Conservation (phyloP, 441 rosid species). For the Gossypium trilobum region DNA sequence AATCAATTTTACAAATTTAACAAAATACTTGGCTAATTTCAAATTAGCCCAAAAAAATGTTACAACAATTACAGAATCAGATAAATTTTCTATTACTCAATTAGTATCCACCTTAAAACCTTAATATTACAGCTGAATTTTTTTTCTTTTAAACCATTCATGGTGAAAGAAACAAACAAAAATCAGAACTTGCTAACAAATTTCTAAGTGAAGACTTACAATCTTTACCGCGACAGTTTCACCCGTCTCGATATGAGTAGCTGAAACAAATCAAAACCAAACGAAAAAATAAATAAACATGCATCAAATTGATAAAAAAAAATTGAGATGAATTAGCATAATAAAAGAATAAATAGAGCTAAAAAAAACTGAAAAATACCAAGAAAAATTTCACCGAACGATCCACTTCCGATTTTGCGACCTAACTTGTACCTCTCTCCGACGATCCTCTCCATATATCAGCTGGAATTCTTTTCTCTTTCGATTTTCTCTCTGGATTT, state of each 20-base stretch:
- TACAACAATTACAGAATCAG: neutral
- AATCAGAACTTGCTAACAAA: neutral
- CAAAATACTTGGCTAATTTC: neutral
- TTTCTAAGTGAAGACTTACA: constrained; percentile 20
- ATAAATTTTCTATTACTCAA: neutral
- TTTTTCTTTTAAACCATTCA: neutral
- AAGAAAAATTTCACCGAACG: constrained; percentile 42
- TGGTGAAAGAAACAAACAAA: neutral
- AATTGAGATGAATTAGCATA: neutral
- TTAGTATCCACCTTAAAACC: neutral
- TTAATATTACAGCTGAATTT: neutral
- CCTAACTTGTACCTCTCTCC: constrained; percentile 33
- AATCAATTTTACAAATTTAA: neutral
- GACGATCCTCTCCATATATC: constrained; percentile 30
- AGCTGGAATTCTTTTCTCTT: neutral
- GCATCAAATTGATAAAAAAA: neutral
- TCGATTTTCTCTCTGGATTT: neutral
- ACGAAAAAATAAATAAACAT: neutral
- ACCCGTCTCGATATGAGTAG: constrained; percentile 26
- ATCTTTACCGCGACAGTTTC: constrained; percentile 35
- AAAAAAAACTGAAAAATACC: constrained; percentile 16
- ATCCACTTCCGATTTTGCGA: constrained; percentile 43
- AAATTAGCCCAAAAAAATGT: neutral
- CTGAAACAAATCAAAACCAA: constrained; percentile 17
- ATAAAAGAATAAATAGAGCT: neutral